Evolutionary conservation across 2,329 filamentous ascomycete species (phyloP).

Genomic region (Onygenales sp.): DNA sequence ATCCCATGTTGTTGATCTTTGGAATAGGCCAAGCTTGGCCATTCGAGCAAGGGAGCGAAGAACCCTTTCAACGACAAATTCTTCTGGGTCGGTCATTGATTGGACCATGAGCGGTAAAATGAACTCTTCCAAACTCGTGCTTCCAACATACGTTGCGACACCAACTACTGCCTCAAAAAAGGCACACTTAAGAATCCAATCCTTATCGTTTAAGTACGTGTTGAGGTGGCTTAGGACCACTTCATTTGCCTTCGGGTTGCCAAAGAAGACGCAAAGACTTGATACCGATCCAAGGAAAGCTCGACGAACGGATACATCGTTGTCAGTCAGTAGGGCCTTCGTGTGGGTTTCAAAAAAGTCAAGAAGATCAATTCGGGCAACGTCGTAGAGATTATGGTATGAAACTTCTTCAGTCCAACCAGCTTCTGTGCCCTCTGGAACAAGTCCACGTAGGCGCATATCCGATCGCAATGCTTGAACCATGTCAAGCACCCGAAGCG

Average conservation of each 20-base stretch:
- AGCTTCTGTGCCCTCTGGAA: conserved; percentile 66
- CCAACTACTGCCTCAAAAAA: conserved; percentile 95
- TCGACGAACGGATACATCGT: conserved; percentile 73
- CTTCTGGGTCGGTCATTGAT: conserved; percentile 83
- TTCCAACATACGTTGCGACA: conserved; percentile 82
- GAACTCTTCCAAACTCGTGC: conserved; percentile 83
- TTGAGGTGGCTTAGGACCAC: conserved; percentile 94
- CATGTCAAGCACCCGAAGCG: conserved; percentile 78
- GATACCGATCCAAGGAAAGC: conserved; percentile 89
- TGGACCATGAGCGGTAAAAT: conserved; percentile 94
- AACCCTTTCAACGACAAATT: conserved; percentile 86
- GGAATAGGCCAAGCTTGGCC: conserved; percentile 77
- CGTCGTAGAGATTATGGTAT: conserved; percentile 78
- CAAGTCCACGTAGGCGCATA: conserved; percentile 65
- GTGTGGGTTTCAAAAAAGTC: conserved; percentile 80
- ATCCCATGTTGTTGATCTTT: conserved; percentile 76
- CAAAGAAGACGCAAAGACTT: conserved; percentile 89
- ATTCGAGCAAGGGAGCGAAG: conserved; percentile 81
- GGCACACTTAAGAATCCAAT: conserved; percentile 93
- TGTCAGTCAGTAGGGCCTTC: conserved; percentile 80
- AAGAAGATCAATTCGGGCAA: conserved; percentile 71
- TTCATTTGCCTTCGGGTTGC: conserved; percentile 82
- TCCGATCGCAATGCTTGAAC: conserved; percentile 79
- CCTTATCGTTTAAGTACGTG: conserved; percentile 90
- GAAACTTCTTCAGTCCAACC: conserved; percentile 57